Percentiles rank a stretch among this genome's conserved stretches.
These are phyloP conservation scores for Fraxinus platypoda DNA, from an alignment of 305 asterid genomes.

Conservation along the genomic window DNA sequence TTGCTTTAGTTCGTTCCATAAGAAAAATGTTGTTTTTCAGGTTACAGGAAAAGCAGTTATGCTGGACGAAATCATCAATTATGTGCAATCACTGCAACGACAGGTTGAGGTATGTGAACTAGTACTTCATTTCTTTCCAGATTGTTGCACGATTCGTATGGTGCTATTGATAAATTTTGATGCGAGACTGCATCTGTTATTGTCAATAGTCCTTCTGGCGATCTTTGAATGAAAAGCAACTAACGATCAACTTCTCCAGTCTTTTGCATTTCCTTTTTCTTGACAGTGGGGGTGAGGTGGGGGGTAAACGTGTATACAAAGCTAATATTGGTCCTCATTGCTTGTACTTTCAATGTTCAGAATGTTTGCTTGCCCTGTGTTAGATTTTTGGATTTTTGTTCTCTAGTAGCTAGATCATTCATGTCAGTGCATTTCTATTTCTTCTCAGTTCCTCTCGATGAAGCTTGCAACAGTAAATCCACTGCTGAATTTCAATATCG, in stretches of 20 bases:
- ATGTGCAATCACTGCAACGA: slow-evolving; percentile 89
- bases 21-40: slow-evolving; percentile 35
- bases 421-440: slow-evolving; percentile 17
- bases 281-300: background rate
- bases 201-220: background rate
- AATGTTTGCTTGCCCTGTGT: background rate
- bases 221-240: background rate
- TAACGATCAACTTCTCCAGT: background rate
- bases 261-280: background rate
- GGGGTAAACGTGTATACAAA: background rate
- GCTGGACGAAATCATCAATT: slow-evolving; percentile 97
- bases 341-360: background rate
- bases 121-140: background rate
- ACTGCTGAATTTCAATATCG: slow-evolving; percentile 61
- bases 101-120: slow-evolving; percentile 80
- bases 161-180: background rate
- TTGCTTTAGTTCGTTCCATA: background rate
- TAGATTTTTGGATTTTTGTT: background rate
- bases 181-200: background rate
- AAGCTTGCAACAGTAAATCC: slow-evolving; percentile 96
- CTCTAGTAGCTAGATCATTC: background rate
- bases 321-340: background rate
- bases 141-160: background rate
- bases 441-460: slow-evolving; percentile 88
- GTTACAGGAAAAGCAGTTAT: slow-evolving; percentile 99